Conservation (phyloP, 108 stramenopile species). For the Cyclotella atomus region DNA sequence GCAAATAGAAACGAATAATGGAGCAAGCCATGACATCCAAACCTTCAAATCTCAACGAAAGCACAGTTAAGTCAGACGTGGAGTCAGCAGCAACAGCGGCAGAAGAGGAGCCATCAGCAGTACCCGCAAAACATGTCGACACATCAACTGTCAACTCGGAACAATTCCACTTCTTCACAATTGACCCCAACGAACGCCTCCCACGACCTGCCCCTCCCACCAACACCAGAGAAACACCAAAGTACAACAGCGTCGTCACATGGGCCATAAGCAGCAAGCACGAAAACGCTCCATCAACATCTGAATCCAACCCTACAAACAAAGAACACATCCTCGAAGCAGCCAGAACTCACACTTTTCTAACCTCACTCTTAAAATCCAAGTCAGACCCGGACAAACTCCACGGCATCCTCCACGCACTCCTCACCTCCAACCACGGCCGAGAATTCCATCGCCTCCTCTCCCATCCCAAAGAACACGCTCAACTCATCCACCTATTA, state of each 20-base stretch:
- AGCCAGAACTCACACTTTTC: constrained; percentile 5
- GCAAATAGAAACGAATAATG: too few relatives aligned
- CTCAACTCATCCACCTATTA: constrained; percentile 41
- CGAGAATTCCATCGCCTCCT: constrained; percentile 28
- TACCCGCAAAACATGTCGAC: neutral
- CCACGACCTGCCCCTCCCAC: constrained; percentile 20
- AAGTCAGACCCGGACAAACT: constrained; percentile 19
- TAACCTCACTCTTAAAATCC: constrained; percentile 8
- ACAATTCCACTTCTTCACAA: constrained; percentile 5
- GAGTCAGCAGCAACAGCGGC: too few relatives aligned
- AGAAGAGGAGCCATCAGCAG: too few relatives aligned
- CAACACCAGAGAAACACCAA: neutral
- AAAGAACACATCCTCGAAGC: constrained; percentile 5
- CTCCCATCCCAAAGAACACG: constrained; percentile 31
- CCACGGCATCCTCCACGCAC: constrained; percentile 24
- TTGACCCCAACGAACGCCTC: constrained; percentile 13
- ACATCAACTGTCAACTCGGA: too few relatives aligned
- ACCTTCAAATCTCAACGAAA: too few relatives aligned
- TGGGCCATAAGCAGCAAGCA: constrained; percentile 49
- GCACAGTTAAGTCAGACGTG: too few relatives aligned
- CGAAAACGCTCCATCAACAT: constrained; percentile 15
- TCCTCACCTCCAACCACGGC: constrained; percentile 29
- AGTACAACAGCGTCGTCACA: constrained; percentile 28
- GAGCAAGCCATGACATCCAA: neutral
- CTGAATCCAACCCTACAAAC: neutral